These are phyloP conservation scores for Boletellus ananas DNA, from an alignment of 768 basidiomycete genomes.

Conservation along the genomic window DNA sequence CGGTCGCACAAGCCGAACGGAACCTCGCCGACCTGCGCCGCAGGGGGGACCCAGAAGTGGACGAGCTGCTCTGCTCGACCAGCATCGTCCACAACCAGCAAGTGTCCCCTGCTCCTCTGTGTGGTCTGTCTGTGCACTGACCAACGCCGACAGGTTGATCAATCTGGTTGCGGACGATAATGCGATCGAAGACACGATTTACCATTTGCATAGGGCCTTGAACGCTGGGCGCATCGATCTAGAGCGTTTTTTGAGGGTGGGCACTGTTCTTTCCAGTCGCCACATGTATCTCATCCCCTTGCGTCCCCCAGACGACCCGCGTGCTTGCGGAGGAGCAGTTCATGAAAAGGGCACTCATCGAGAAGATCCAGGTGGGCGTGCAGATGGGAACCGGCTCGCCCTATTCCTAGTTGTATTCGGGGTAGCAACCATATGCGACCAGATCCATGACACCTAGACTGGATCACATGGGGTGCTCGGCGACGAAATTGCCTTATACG, in stretches of 20 bases:
- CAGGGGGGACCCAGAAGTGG: conserved; percentile 89
- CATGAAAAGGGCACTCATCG: conserved; percentile 90
- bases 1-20: conserved; percentile 64
- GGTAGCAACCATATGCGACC: conserved; percentile 22
- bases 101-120: conserved; percentile 5
- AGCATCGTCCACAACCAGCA: conserved; percentile 97
- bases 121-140: conserved; percentile 12
- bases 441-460: conserved; percentile 25
- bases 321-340: conserved; percentile 94
- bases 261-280: conserved; percentile 29
- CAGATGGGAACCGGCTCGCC: conserved; percentile 45
- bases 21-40: conserved; percentile 74
- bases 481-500: conserved; percentile 36
- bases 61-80: conserved; percentile 94
- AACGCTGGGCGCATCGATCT: conserved; percentile 90
- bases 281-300: conserved; percentile 17
- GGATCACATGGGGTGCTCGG: conserved; percentile 33
- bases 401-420: conserved; percentile 34
- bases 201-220: conserved; percentile 91
- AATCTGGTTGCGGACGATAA: conserved; percentile 99
- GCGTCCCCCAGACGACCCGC: conserved; percentile 61
- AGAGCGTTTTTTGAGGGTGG: conserved; percentile 87
- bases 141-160: conserved; percentile 62
- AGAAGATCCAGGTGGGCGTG: conserved; percentile 74
- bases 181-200: conserved; percentile 97